Evolutionary conservation across 306 rosid species (phyloP).

Genomic region (Quercus agrifolia): DNA sequence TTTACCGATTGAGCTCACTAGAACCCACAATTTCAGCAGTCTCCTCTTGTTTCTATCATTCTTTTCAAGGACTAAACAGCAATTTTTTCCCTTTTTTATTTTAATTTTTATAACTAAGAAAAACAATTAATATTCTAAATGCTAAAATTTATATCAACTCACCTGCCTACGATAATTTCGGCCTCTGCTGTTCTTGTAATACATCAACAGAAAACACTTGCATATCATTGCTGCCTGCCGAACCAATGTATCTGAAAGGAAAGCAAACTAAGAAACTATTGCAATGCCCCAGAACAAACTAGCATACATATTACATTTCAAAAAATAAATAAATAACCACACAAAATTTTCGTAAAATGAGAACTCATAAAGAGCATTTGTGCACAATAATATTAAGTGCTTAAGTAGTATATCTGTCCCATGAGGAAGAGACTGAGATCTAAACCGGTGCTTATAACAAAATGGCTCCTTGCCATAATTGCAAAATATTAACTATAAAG

Average conservation of each 20-base stretch:
- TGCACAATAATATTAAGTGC: not conserved
- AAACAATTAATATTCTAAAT: conserved; percentile 1
- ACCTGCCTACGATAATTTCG: conserved; percentile 96
- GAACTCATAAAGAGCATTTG: not conserved
- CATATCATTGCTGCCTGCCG: conserved; percentile 88
- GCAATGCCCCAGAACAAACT: conserved; percentile 6
- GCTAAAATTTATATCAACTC: conserved; percentile 26
- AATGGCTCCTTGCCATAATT: not conserved
- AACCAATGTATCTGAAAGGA: conserved; percentile 81
- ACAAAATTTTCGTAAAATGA: not conserved
- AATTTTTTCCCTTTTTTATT: too few species aligned
- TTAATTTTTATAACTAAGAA: too few species aligned
- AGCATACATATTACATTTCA: not conserved
- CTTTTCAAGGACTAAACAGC: conserved; percentile 2
- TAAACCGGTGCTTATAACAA: not conserved
- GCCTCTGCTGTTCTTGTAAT: conserved; percentile 89
- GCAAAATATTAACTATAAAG: not conserved
- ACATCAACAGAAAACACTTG: conserved; percentile 78
- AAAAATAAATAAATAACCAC: not conserved
- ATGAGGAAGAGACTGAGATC: not conserved
- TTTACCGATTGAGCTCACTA: too few species aligned
- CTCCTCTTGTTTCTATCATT: not conserved
- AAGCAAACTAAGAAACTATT: conserved; percentile 21
- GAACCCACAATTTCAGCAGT: not conserved
- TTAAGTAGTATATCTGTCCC: not conserved